Percentiles rank a stretch among this genome's conserved stretches.
These are phyloP conservation scores for Boletellus emodensis DNA, from an alignment of 768 basidiomycete species.

Conservation along the genomic window DNA sequence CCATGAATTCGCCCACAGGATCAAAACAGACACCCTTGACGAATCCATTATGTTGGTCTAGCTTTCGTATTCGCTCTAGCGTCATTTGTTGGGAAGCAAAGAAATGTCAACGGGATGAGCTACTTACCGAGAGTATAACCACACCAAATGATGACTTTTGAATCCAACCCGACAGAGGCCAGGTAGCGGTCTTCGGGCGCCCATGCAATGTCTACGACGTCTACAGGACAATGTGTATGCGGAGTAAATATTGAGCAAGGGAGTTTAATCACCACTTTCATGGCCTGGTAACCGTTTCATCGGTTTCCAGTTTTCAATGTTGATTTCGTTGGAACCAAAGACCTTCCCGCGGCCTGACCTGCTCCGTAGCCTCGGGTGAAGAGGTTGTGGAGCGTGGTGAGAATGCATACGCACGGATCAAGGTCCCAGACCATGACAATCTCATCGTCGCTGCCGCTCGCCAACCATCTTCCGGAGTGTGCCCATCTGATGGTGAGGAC, in stretches of 20 bases:
- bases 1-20: constrained; percentile 94
- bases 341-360: constrained; percentile 81
- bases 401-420: constrained; percentile 67
- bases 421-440: constrained; percentile 97
- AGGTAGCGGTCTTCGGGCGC: constrained; percentile 88
- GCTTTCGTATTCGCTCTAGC: constrained; percentile 74
- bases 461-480: constrained; percentile 88
- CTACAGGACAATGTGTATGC: constrained; percentile 38
- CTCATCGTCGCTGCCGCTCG: constrained; percentile 94
- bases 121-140: constrained; percentile 80
- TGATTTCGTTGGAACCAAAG: constrained; percentile 94
- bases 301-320: constrained; percentile 97
- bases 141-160: constrained; percentile 89
- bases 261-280: constrained; percentile 68
- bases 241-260: neutral
- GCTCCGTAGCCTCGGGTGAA: constrained; percentile 7
- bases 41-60: constrained; percentile 91
- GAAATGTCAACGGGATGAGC: neutral
- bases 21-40: constrained; percentile 99
- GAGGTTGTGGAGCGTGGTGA: neutral
- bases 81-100: neutral
- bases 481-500: constrained; percentile 93
- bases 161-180: constrained; percentile 92
- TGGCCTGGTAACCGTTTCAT: constrained; percentile 89
- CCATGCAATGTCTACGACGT: constrained; percentile 96